Base-by-base conservation (phyloP, 768 basidiomycete genomes). In the Tulasnella sp. region DNA sequence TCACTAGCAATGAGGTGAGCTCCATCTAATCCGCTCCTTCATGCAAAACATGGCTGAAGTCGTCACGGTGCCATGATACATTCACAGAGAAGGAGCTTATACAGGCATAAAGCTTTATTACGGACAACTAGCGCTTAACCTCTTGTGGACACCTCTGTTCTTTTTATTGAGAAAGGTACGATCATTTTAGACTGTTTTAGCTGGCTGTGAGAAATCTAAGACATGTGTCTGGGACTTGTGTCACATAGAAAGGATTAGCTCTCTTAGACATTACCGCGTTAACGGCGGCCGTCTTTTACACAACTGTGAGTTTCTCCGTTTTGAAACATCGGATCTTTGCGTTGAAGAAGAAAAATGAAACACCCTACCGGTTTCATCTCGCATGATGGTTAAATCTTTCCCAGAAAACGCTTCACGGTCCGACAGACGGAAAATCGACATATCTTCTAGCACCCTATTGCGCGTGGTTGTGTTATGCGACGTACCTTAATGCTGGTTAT, bases 401-500 rank as follows among this genome's bases (percentile, higher is more conserved):
- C 28, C 52, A 77, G 76, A 71, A 68, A 66, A 59, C 74, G 20
- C 64, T 78, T 34, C 70, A 76, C 60, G 63, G 65, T 1, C 67
- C 76, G 8, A 72, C 70, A 10, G 58, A 64, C 39, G 68, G 69
- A 0, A 61, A 63, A 52, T 71, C 79, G 13, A 77, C 75, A 4
- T 78, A 72, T 61, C 69, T 50, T 37, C 27, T 47, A 29, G 66
- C 74, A 25, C 80, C 80, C 2, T 82, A 81, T 63, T 78, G 78
- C 55, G 74, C 70, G 6, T 83, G 79, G 79, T 63, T 80, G 32
- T 68, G 70, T 4, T 81, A 73, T 58, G 79, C 76, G 8, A 77
- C 78, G 8, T 83, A 82, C 64, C 67, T 83, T 34, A 82, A 81
- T 60, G 77, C 68, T n/a, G 78, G 77, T 0, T 70, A 74, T 41